These are phyloP conservation scores for Tetrahymena malaccensis DNA, from an alignment of 73 alveolate species.

Conservation along the genomic window DNA sequence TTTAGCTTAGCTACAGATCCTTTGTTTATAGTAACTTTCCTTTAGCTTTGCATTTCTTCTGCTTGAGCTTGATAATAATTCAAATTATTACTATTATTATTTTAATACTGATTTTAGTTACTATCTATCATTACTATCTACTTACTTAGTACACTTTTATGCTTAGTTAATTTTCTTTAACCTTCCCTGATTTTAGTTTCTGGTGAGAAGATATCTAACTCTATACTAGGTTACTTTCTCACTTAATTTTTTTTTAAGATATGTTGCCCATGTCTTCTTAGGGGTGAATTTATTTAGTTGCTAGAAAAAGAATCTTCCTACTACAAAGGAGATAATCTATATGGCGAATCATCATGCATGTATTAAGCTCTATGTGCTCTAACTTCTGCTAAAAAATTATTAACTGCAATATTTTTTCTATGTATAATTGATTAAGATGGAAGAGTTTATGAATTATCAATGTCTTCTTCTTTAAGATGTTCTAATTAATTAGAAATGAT, in stretches of 20 bases:
- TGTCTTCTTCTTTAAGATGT: neutral
- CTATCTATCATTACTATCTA: neutral
- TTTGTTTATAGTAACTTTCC: neutral
- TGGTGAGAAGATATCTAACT: neutral
- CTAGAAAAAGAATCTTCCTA: neutral
- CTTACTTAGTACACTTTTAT: neutral
- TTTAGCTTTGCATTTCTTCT: neutral
- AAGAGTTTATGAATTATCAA: neutral
- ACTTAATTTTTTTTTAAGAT: neutral
- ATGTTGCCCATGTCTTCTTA: neutral
- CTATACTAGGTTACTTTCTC: neutral
- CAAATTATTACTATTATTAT: neutral
- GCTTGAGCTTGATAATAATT: neutral
- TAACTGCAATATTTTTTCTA: neutral
- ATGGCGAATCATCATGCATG: neutral
- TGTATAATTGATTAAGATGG: neutral
- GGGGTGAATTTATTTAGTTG: neutral
- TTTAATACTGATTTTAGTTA: neutral
- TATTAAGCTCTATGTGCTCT: neutral
- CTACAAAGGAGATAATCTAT: neutral
- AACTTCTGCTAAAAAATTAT: neutral
- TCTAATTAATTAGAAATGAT: neutral
- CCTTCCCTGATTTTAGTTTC: neutral
- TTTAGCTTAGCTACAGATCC: neutral
- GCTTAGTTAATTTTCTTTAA: neutral